phyloP scores from a whole-genome alignment of 2,329 filamentous ascomycete genomes.

The Curvularia spicifera region DNA sequence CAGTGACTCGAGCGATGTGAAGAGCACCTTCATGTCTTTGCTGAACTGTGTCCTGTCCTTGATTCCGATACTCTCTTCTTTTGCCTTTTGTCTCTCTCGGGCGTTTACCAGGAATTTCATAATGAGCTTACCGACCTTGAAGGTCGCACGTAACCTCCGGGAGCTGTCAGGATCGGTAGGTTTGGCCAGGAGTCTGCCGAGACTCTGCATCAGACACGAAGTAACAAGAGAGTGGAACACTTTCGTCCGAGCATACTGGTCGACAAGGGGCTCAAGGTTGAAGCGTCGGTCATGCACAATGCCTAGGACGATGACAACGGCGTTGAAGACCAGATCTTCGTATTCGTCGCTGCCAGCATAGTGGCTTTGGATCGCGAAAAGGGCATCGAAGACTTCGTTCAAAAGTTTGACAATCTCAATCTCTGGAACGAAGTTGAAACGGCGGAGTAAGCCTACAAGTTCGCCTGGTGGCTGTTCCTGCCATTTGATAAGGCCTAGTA shows the following conservation, averaged over 20 bases:
- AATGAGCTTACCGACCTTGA: slow-evolving; percentile 93
- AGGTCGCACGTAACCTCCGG: slow-evolving; percentile 83
- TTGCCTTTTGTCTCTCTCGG: slow-evolving; percentile 82
- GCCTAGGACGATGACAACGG: slow-evolving; percentile 84
- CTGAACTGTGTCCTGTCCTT: slow-evolving; percentile 78
- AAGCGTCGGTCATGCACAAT: slow-evolving; percentile 95
- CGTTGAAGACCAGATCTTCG: slow-evolving; percentile 90
- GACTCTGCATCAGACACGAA: slow-evolving; percentile 84
- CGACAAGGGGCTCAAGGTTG: slow-evolving; percentile 87
- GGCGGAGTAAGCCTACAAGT: slow-evolving; percentile 75
- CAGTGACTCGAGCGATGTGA: slow-evolving; percentile 85
- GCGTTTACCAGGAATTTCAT: slow-evolving; percentile 95
- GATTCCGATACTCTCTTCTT: slow-evolving; percentile 86
- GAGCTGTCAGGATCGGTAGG: slow-evolving; percentile 84
- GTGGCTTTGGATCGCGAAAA: slow-evolving; percentile 91
- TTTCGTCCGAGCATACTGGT: slow-evolving; percentile 84
- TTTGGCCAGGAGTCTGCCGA: slow-evolving; percentile 80
- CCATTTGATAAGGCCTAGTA: slow-evolving; percentile 87
- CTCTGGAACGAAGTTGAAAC: slow-evolving; percentile 91
- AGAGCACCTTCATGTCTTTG: slow-evolving; percentile 82
- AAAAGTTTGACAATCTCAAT: slow-evolving; percentile 97
- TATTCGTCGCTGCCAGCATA: slow-evolving; percentile 90
- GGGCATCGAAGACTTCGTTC: slow-evolving; percentile 83
- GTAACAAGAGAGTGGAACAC: slow-evolving; percentile 96
- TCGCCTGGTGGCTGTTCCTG: slow-evolving; percentile 75